Conservation (phyloP, 352 stramenopile genomes). For the Pythium folliculosum region DNA sequence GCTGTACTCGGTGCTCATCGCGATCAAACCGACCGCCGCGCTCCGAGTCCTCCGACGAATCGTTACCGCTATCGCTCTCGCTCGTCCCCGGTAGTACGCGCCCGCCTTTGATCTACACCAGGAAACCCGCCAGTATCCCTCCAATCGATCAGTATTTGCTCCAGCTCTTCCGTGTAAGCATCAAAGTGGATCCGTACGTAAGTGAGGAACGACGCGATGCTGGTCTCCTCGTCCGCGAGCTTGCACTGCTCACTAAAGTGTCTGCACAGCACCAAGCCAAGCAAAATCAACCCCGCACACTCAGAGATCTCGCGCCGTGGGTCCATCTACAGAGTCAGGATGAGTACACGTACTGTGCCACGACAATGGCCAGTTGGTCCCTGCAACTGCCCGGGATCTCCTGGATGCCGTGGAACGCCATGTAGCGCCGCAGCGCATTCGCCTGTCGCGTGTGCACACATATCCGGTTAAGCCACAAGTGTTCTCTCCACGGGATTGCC, state of each 20-base stretch:
- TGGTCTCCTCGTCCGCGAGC: conserved; percentile 56
- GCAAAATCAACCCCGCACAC: too few relatives aligned
- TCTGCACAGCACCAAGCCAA: conserved; percentile 30
- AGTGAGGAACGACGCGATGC: conserved; percentile 64
- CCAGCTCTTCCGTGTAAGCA: too few relatives aligned
- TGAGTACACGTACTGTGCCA: conserved; percentile 46
- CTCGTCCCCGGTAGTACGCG: conserved; percentile 5
- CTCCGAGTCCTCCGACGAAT: conserved; percentile 17
- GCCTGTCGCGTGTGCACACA: conserved; percentile 21
- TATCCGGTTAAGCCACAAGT: not conserved
- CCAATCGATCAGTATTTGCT: too few relatives aligned
- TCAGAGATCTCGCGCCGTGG: too few relatives aligned
- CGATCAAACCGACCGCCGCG: conserved; percentile 16
- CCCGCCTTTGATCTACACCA: conserved; percentile 25
- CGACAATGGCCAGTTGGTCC: conserved; percentile 59
- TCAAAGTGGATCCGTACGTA: conserved; percentile 42
- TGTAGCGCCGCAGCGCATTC: conserved; percentile 66
- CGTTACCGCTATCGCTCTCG: not conserved
- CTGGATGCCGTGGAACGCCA: conserved; percentile 61
- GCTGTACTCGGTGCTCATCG: not conserved
- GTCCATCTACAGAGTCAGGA: not conserved
- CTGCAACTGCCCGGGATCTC: conserved; percentile 48
- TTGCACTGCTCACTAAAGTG: conserved; percentile 75
- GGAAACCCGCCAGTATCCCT: not conserved
- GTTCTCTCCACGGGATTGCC: not conserved